phyloP scores from a whole-genome alignment of 768 basidiomycete genomes.

The Amanita pallidorosea region DNA sequence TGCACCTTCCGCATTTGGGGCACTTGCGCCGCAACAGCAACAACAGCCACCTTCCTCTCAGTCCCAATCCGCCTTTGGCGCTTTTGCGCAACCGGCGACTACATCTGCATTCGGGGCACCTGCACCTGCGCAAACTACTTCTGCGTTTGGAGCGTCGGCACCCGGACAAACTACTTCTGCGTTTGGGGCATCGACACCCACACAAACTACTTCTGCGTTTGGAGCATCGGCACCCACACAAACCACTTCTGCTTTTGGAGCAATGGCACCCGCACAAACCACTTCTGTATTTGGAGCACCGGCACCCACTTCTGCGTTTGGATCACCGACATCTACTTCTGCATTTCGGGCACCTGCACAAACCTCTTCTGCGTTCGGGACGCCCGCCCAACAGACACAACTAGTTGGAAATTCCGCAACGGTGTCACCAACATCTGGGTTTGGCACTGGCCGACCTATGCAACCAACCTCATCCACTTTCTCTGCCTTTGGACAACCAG shows the following conservation, averaged over 20 bases:
- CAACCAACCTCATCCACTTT: slow-evolving; percentile 6
- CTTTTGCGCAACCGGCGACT: slow-evolving; percentile 2
- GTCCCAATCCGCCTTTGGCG: slow-evolving; percentile 16
- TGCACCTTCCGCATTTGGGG: slow-evolving; percentile 2
- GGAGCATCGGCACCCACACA: no score
- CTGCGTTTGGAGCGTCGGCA: slow-evolving; percentile 14
- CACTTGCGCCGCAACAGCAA: slow-evolving; percentile 3
- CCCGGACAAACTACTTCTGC: neutral
- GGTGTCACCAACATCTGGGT: slow-evolving; percentile 9
- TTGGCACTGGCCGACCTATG: slow-evolving; percentile 8
- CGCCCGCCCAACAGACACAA: slow-evolving; percentile 5
- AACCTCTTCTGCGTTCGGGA: no score
- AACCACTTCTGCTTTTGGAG: no score
- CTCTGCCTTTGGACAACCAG: slow-evolving; percentile 10
- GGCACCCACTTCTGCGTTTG: no score
- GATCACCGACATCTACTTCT: no score
- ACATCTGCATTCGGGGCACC: slow-evolving; percentile 12
- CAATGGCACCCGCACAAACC: neutral
- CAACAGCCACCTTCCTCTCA: slow-evolving; percentile 7
- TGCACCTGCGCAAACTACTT: slow-evolving; percentile 7
- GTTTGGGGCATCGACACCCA: slow-evolving; percentile 11
- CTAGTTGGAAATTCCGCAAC: slow-evolving; percentile 15
- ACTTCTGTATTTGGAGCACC: no score
- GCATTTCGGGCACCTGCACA: no score
- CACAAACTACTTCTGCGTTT: no score